These are phyloP conservation scores for Coemansia furcata DNA, from an alignment of 192 early-diverging fungal genomes.

Conservation along the genomic window DNA sequence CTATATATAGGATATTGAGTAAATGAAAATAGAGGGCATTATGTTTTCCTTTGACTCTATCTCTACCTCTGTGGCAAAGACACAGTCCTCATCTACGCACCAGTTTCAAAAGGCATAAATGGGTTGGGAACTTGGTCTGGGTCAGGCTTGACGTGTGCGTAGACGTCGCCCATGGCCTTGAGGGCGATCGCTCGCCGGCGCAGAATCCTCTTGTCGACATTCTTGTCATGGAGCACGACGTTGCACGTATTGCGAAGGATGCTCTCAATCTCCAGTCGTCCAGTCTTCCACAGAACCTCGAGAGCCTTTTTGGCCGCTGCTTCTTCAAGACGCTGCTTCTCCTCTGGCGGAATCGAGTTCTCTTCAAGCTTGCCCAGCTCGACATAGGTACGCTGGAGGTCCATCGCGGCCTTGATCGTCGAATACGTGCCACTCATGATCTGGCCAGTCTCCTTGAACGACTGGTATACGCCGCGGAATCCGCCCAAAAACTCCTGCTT, in stretches of 20 bases:
- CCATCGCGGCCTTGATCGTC: constrained; percentile 88
- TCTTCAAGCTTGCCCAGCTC: constrained; percentile 91
- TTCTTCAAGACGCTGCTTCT: constrained; percentile 67
- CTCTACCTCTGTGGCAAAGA: not conserved
- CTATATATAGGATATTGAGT: not conserved
- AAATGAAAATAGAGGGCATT: not conserved
- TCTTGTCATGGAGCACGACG: constrained; percentile 68
- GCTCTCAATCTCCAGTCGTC: constrained; percentile 92
- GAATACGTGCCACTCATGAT: constrained; percentile 88
- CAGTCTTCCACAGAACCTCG: constrained; percentile 89
- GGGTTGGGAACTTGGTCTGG: constrained; percentile 46
- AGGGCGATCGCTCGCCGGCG: constrained; percentile 76
- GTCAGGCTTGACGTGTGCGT: constrained; percentile 67
- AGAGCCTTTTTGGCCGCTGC: constrained; percentile 77
- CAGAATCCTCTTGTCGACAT: constrained; percentile 54
- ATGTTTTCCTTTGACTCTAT: not conserved
- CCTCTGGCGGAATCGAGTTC: constrained; percentile 66
- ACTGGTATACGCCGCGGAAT: constrained; percentile 66
- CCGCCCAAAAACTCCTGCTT: constrained; percentile 68
- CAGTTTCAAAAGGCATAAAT: constrained; percentile 35
- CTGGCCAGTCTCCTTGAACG: constrained; percentile 85
- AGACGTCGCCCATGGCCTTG: constrained; percentile 82
- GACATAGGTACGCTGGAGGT: constrained; percentile 86
- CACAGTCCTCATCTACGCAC: not conserved
- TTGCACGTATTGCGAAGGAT: constrained; percentile 94